Percentiles rank a stretch among this genome's conserved stretches.
Evolutionary conservation across 768 basidiomycete species (phyloP).

Genomic region (Leccinum imitatum): DNA sequence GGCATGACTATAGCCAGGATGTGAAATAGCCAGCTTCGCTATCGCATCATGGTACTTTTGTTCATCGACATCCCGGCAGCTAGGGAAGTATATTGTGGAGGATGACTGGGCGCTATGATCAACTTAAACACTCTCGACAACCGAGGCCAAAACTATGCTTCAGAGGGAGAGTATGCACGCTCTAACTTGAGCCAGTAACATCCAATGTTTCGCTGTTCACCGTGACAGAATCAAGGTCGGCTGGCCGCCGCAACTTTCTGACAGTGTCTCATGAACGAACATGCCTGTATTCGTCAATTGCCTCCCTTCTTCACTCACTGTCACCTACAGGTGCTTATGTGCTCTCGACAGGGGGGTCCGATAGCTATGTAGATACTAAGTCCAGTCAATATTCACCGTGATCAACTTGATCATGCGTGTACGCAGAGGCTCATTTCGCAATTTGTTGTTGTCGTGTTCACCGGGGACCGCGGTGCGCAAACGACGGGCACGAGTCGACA

Average conservation of each 20-base stretch:
- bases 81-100: conserved; percentile 15
- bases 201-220: too few relatives aligned
- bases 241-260: not conserved
- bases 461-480: too few relatives aligned
- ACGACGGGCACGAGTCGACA: too few relatives aligned
- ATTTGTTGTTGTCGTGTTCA: too few relatives aligned
- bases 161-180: conserved; percentile 5
- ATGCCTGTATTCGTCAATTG: not conserved
- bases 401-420: too few relatives aligned
- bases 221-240: not conserved
- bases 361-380: not conserved
- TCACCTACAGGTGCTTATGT: not conserved
- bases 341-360: not conserved
- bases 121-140: conserved; percentile 30
- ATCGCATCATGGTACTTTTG: not conserved
- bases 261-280: not conserved
- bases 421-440: too few relatives aligned
- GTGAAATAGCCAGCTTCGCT: not conserved
- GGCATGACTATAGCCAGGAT: not conserved
- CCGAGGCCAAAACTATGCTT: conserved; percentile 34
- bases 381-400: too few relatives aligned
- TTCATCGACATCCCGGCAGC: conserved; percentile 3
- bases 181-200: not conserved
- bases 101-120: conserved; percentile 33
- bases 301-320: not conserved